Base-by-base conservation (phyloP, 2,329 filamentous ascomycete genomes). In the Madurella fahalii region DNA sequence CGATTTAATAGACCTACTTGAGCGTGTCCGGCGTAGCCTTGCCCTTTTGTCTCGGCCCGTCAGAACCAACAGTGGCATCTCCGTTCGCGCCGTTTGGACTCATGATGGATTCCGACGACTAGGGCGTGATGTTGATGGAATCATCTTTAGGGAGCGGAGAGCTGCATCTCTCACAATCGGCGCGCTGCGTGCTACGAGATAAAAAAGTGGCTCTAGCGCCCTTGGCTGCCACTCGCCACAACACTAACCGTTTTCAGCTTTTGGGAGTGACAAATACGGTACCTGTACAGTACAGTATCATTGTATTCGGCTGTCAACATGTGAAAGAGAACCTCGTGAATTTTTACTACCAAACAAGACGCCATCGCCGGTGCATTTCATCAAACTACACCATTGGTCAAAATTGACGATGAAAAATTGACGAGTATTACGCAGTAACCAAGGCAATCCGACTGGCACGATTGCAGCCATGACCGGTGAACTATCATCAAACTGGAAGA, bases 21-120 rank as follows among this genome's bases (percentile, higher is more conserved):
- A 97, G 79, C 31, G 91, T 93, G 64, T 90, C 87, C 58, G 94
- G 76, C 37, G 91, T 96, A 63, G 92, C 91, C 67, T 85, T 86
- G 53, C 91, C 87, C 69, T 86, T 95, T 71, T 93, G 75, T 43
- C 79, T 76, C 2, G 80, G 80, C 37, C 75, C 77, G 58, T 82
- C 77, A 15, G 80, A 78, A 43, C 82, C 83, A 12, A 83, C 81
- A 15, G 77, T 67, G 17, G 77, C 67, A 62, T 85, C 81, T 37
- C 77, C 76, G 55, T 72, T 73, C 25, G 74, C 70, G 40, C 72
- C 74, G 52, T 75, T 74, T 15, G 74, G 76, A 56, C 74, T 77
- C 82, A 85, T 85, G 74, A 56, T 61, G 40, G 70, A 62, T 61
- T 49, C 58, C 44, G 60, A 55, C 61, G 56, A 53, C 44, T 56